Base-by-base conservation (phyloP, 1,284 basidiomycete genomes). In the Volvariella volvacea region DNA sequence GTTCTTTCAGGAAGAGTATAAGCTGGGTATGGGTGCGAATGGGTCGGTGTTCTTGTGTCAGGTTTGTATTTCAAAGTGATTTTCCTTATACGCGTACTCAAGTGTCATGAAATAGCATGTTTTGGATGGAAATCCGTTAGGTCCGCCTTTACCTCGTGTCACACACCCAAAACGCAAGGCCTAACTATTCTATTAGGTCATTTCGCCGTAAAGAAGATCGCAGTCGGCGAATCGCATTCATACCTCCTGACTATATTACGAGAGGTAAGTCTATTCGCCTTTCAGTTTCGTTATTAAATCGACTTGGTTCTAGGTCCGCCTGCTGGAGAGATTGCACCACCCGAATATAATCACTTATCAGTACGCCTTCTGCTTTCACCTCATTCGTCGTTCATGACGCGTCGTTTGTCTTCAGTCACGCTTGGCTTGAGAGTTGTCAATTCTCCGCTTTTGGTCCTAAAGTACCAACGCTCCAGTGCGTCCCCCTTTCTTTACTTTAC, bases 121-220 rank as follows among this genome's bases (percentile, higher is more conserved):
- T 22, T 62, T 92, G 30, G 84, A 92, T 52, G 85, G 82, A 3
- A 90, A 91, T 58, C 68, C 77, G 22, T 71, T 92, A 9, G 86
- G 86, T 76, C 51, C 48, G 66, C 50, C 30, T 33, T 32, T 12
- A 34, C 17, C 6, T 22, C 25, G n/a, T 42, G 4, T 38, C 1
- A 22, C 31, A 41, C 39, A 21, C 37, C 15, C 30, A 47, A 37
- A 32, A 22, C 3, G 15, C 21, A 21, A 37, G 32, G 46, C 54
- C 25, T n/a, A n/a, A n/a, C 55, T 48, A 22, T 21, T 56, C 8
- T 44, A 19, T 43, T 45, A 81, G 85, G 84, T 22, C 79, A 81
- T 53, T 93, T 92, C 58, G 93, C 93, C 0, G 88, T 97, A 42
- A 97, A 97, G 68, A 96, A 95, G 62, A 91, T 97, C 28, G 92